These are phyloP conservation scores for Madurella fahalii DNA, from an alignment of 2,329 filamentous ascomycete species.

Conservation along the genomic window DNA sequence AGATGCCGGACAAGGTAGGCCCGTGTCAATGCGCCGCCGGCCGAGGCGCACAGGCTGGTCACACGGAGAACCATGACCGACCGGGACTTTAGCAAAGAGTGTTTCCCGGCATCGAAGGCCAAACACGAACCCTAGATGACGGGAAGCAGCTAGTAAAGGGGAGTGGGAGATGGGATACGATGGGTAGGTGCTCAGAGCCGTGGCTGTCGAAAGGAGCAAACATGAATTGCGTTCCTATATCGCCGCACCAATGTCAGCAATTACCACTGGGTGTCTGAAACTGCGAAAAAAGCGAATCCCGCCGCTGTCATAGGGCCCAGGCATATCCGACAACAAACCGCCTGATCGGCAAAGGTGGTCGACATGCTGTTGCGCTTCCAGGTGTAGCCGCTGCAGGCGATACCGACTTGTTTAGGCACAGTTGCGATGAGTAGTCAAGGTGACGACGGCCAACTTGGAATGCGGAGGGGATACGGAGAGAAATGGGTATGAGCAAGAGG, in stretches of 20 bases:
- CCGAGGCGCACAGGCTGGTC: conserved; percentile 46
- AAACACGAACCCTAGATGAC: conserved; percentile 50
- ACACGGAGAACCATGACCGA: conserved; percentile 47
- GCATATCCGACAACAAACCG: conserved; percentile 49
- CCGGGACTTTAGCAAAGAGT: conserved; percentile 46
- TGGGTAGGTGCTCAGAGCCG: conserved; percentile 43
- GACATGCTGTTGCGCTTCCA: conserved; percentile 44
- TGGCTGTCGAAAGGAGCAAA: conserved; percentile 41
- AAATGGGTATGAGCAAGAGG: no score
- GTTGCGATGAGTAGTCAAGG: no score
- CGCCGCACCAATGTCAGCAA: no score
- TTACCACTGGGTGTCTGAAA: conserved; percentile 34
- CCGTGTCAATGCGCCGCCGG: conserved; percentile 45
- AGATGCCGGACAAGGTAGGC: conserved; percentile 43
- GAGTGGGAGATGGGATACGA: conserved; percentile 47
- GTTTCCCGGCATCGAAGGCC: conserved; percentile 47
- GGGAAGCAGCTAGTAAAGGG: conserved; percentile 43
- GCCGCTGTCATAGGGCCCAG: conserved; percentile 45
- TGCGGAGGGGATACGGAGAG: no score
- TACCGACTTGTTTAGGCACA: conserved; percentile 40
- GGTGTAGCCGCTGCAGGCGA: conserved; percentile 47
- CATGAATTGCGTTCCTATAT: conserved; percentile 38
- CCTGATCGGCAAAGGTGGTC: conserved; percentile 47
- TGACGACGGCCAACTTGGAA: no score
- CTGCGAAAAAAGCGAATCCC: conserved; percentile 40